These are phyloP conservation scores for Phylloporus rhodoxanthus DNA, from an alignment of 768 basidiomycete species.

Conservation along the genomic window DNA sequence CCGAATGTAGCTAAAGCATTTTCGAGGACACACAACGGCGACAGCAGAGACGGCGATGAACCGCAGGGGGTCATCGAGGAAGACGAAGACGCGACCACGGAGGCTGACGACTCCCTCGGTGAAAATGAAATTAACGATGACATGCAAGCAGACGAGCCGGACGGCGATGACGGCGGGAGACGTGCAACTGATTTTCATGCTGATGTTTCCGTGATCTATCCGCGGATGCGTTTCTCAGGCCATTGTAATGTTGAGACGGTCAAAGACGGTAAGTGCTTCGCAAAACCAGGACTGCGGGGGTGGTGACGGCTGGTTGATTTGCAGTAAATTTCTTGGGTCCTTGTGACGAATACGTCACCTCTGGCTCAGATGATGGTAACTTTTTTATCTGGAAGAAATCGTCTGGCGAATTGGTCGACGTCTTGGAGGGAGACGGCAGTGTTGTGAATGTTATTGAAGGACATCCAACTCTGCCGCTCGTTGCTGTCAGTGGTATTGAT, in stretches of 20 bases:
- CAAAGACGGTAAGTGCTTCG: conserved; percentile 65
- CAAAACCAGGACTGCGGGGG: neutral
- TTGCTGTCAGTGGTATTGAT: conserved; percentile 89
- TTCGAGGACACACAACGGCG: neutral
- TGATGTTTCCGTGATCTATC: conserved; percentile 51
- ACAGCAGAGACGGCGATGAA: conserved; percentile 5
- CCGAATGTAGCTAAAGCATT: conserved; percentile 15
- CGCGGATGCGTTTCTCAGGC: conserved; percentile 59
- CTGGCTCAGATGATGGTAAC: conserved; percentile 84
- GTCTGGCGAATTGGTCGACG: conserved; percentile 57
- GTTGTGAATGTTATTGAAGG: conserved; percentile 86
- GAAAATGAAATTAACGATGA: conserved; percentile 27
- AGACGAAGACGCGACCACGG: conserved; percentile 25
- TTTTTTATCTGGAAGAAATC: conserved; percentile 83
- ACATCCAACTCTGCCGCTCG: conserved; percentile 68
- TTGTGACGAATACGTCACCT: conserved; percentile 67
- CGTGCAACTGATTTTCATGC: conserved; percentile 20
- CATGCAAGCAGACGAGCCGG: conserved; percentile 21
- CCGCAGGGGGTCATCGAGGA: conserved; percentile 3
- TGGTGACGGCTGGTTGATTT: conserved; percentile 1
- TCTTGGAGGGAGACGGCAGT: conserved; percentile 76
- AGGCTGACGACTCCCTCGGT: conserved; percentile 26
- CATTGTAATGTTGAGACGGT: conserved; percentile 77
- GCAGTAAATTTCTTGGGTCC: conserved; percentile 83
- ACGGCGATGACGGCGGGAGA: conserved; percentile 31